A percentile compares a stretch with the other conserved stretches of the same genome.
These are phyloP conservation scores for Crithidia acanthocephali DNA, from an alignment of 208 protist species.

Conservation along the genomic window DNA sequence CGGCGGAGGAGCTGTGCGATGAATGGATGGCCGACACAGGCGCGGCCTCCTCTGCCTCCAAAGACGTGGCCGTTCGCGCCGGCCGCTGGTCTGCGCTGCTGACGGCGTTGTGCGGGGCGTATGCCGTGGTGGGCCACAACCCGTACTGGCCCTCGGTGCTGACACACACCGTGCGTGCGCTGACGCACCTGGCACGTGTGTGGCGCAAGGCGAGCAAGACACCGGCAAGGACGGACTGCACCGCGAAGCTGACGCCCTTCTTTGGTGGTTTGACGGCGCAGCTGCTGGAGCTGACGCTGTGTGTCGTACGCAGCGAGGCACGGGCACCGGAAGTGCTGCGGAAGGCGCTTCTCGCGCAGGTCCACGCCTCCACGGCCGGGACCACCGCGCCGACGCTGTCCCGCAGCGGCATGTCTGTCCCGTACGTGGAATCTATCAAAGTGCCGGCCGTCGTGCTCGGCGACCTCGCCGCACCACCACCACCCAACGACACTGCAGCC, in stretches of 20 bases:
- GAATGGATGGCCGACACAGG: neutral
- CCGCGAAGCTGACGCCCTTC: neutral
- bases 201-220: slow-evolving; percentile 6
- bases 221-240: neutral
- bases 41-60: neutral
- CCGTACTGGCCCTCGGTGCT: slow-evolving; percentile 77
- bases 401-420: slow-evolving; percentile 25
- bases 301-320: slow-evolving; percentile 30
- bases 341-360: slow-evolving; percentile 16
- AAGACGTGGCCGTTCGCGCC: too few relatives aligned
- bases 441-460: slow-evolving; percentile 23
- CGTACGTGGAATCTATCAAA: slow-evolving; percentile 33
- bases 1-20: slow-evolving; percentile 30
- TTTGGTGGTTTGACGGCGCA: neutral
- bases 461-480: slow-evolving; percentile 18
- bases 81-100: slow-evolving; percentile 26
- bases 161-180: slow-evolving; percentile 20
- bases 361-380: slow-evolving; percentile 5
- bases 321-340: slow-evolving; percentile 29
- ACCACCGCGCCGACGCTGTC: slow-evolving; percentile 10
- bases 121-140: slow-evolving; percentile 52
- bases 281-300: slow-evolving; percentile 30
- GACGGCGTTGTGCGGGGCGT: slow-evolving; percentile 34
- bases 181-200: slow-evolving; percentile 13
- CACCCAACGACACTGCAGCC: neutral